Evolutionary conservation across 2,329 filamentous ascomycete genomes (phyloP), one percentile per base, ranked within the genome.

Genomic region (Drechslerella dactyloides): DNA sequence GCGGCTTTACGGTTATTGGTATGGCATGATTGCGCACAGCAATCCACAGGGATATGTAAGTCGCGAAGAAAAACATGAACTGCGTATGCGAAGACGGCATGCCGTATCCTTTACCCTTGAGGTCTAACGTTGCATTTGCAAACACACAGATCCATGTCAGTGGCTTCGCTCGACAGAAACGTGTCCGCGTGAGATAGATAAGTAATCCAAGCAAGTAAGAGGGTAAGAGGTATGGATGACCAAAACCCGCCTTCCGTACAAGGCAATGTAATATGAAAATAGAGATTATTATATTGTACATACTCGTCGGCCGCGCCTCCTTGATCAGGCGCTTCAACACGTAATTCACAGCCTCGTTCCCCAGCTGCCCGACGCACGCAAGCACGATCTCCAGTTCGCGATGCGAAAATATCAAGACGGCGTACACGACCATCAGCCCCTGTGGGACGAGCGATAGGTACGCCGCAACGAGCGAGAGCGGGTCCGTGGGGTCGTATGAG

Each of bases 31-130:
- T 92, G 72, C 93, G 86, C 70, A 93, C 82, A 51, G 96, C 84
- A 50, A 99, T 84, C 82, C 97, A 97, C 19, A 99, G 83, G 23
- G 86, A 84, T 69, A 97, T 82, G 73, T 90, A 94, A 65, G 96
- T 82, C 66, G 91, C 89, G 85, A 96, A 97, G 83, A 91, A 99
- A 63, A 89, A 85, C 73, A 93, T 90, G 79, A 97, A 99, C 82
- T 99, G 94, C 7, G 94, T 90, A 81, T 99, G 94, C 40, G 93
- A 97, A 6, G 86, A 88, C 10, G 94, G 94, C 96, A 99, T 99
- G 76, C 94, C 96, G 78, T 99, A 99, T 74, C 94, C 94, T 80
- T 96, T 96, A 63, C 91, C 86, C 78, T 93, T 87, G 83, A 88
- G 86, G 24, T 72, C 60, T 72, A 44, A 7, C 44, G 51, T 46